phyloP scores from a whole-genome alignment of 2,329 filamentous ascomycete genomes.

The Ophiostoma triangulosporum region DNA sequence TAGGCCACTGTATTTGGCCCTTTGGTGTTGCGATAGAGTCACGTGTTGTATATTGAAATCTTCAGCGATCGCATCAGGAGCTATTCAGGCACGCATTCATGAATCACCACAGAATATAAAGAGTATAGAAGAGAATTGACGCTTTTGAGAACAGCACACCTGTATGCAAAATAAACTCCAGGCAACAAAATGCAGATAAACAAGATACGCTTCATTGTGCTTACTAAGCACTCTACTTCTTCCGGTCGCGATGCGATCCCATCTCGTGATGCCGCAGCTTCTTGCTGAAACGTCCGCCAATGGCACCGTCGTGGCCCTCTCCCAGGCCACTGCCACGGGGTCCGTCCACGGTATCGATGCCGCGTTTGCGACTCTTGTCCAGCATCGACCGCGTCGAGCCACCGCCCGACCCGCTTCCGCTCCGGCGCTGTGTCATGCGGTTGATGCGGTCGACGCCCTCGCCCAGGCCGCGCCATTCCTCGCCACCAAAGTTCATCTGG shows the following conservation, averaged over 20 bases:
- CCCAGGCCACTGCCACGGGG: slow-evolving; percentile 45
- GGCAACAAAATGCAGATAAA: background rate
- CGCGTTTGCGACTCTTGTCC: slow-evolving; percentile 79
- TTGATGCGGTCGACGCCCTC: slow-evolving; percentile 81
- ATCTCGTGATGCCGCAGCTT: slow-evolving; percentile 43
- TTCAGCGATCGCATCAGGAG: background rate
- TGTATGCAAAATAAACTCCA: background rate
- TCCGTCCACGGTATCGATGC: slow-evolving; percentile 53
- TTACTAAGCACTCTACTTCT: slow-evolving; percentile 16
- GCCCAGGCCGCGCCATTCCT: slow-evolving; percentile 81
- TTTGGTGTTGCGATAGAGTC: background rate
- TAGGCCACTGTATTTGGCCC: background rate
- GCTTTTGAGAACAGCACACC: background rate
- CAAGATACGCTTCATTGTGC: background rate
- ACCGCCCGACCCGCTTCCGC: slow-evolving; percentile 35
- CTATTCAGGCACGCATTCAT: background rate
- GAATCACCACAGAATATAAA: background rate
- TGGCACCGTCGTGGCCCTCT: slow-evolving; percentile 6
- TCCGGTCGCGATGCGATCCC: slow-evolving; percentile 29
- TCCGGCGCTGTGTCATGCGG: slow-evolving; percentile 60
- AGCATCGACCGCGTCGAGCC: slow-evolving; percentile 44
- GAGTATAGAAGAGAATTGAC: background rate
- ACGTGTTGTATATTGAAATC: background rate
- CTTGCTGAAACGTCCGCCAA: slow-evolving; percentile 61
- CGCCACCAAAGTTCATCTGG: slow-evolving; percentile 67